Base-by-base conservation (phyloP, 441 rosid species). In the Adansonia grandidieri region DNA sequence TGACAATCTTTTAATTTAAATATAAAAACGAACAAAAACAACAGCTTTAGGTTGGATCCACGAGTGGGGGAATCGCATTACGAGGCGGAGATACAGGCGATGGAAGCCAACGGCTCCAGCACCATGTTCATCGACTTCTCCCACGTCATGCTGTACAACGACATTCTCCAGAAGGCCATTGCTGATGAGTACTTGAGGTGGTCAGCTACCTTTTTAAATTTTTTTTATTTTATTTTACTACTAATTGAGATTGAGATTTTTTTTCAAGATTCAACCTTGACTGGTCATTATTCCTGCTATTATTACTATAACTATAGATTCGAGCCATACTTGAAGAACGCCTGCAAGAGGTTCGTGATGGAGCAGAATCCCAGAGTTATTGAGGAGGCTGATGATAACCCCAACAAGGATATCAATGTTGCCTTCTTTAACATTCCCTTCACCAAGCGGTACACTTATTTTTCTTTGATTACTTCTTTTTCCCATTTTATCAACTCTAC, bases 361-460 rank as follows among this genome's bases (percentile, higher is more conserved):
- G 97, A 94, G 54, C 54, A 67, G 77, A 82, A 88, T 60, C 98
- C 97, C 45, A 82, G 92, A 9, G 85, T 88, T 66, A 80, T 90
- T 17, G 83, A 47, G 22, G 74, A 71, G 60, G 42, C 94, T 2
- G 97, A 93, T 74, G 98, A 96, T 75, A 89, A 87, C 85, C 92
- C 95, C 8, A 89, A 90, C 81, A 94, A 91, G 89, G 99, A 96
- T 73, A 87, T 94, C 76, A 92, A 88, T 60, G 86, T 94, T 4
- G 96, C 99, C 51, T 94, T 96, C 87, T 94, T 83, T 89, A 94
- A 92, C 67, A 91, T 96, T 77, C 97, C 99, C 60, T 92, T 88
- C 65, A 81, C 87, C 5, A 94, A 93, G 81, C 84, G 98, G 98
- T 90, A 80, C 10, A 47, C 0, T 37, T 37, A 37, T 37, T 37